Base-by-base conservation (phyloP, 2,329 filamentous ascomycete species). In the Chrysoporthe puriensis region DNA sequence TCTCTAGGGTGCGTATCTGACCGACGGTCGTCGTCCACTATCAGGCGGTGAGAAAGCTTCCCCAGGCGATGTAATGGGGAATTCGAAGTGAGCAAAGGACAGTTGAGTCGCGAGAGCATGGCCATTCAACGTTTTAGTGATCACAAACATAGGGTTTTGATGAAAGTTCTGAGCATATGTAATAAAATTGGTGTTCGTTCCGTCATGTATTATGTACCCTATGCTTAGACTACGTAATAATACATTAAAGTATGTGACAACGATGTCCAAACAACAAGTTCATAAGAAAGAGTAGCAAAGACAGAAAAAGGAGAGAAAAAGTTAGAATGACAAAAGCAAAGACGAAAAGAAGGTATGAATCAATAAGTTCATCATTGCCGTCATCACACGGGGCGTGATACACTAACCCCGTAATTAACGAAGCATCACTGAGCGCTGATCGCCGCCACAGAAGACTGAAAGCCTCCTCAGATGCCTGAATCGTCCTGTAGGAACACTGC, bases 381-480 rank as follows among this genome's bases (percentile, higher is more conserved):
- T 52, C 26, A 14, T 36, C 36, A 36, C 14, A 26, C 13, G 11
- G 13, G 3, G 50, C 21, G n/a, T 34, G 5, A 56, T 5, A 36
- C 6, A 36, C 26, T 34, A 4, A 9, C 26, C 14, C 52, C 14
- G 9, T 7, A 26, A 34, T 11, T 7, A 26, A 34, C 16, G 36
- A 4, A 57, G 21, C 16, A 1, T 16, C 32, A 16, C 26, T 18
- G n/a, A 11, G 32, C 18, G 5, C n/a, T 34, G n/a, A 7, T 18
- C 9, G 6, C 48, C n/a, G 32, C 14, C 21, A 5, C 26, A 61
- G 42, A 7, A 40, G 16, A 57, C 34, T 11, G 54, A 9, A 40
- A n/a, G 4, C 2, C 16, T 2, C 18, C 63, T 70, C 67, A 75
- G 8, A 75, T 66, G 36, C 71, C 70, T 42, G 71, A 72, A 43